Percentiles rank a stretch among this genome's conserved stretches.
These are phyloP conservation scores for Fusarium papillatum DNA, from an alignment of 2,329 filamentous ascomycete species.

Conservation along the genomic window DNA sequence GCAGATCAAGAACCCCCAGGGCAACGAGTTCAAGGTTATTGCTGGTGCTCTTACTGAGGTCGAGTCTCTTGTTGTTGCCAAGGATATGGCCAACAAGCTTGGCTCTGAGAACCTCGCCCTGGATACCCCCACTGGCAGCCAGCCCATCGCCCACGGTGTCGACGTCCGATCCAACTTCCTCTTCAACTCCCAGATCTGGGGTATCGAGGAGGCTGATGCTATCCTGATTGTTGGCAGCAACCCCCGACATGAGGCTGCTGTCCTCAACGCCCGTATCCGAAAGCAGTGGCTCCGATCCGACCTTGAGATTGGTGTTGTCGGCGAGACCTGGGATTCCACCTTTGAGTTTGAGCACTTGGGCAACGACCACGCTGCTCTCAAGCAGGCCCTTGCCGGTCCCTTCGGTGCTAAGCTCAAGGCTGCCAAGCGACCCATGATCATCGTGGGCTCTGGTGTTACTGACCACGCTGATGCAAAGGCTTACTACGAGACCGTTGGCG, in stretches of 20 bases:
- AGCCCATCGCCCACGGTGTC: slow-evolving; percentile 90
- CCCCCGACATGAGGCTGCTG: slow-evolving; percentile 93
- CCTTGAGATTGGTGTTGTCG: slow-evolving; percentile 91
- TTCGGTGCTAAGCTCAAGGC: slow-evolving; percentile 94
- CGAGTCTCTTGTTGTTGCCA: slow-evolving; percentile 95
- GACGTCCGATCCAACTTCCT: slow-evolving; percentile 95
- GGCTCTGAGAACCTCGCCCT: slow-evolving; percentile 96
- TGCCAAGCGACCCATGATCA: slow-evolving; percentile 96
- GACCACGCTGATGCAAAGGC: slow-evolving; percentile 94
- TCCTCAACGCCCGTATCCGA: slow-evolving; percentile 94
- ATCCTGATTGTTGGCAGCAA: slow-evolving; percentile 96
- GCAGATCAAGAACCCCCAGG: slow-evolving; percentile 83
- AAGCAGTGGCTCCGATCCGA: slow-evolving; percentile 99
- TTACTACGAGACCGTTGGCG: slow-evolving; percentile 91
- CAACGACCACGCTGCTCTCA: slow-evolving; percentile 81
- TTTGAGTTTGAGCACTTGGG: slow-evolving; percentile 97
- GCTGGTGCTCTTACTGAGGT: slow-evolving; percentile 93
- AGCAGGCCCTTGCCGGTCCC: slow-evolving; percentile 85
- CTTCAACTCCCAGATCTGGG: slow-evolving; percentile 96
- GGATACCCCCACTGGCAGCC: slow-evolving; percentile 87
- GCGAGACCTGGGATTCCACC: slow-evolving; percentile 91
- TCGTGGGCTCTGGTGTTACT: slow-evolving; percentile 91
- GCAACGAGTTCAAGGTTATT: slow-evolving; percentile 96
- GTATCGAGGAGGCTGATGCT: slow-evolving; percentile 92
- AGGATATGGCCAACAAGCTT: slow-evolving; percentile 96